These are phyloP conservation scores for Aspergillus vadensis DNA, from an alignment of 2,329 filamentous ascomycete genomes.

Conservation along the genomic window DNA sequence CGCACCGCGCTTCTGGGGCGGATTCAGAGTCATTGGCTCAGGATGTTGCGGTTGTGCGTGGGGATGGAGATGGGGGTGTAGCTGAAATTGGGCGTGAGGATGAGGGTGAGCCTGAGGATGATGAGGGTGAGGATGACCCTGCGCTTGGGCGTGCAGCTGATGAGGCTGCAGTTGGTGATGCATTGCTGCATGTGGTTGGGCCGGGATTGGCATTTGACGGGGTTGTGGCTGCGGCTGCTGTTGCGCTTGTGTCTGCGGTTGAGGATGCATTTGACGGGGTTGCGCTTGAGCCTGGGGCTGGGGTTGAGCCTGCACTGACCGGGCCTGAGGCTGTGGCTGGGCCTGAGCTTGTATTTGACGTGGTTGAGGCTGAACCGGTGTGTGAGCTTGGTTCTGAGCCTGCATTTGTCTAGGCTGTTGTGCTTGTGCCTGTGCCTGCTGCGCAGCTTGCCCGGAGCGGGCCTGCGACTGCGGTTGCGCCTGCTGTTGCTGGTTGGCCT, in stretches of 20 bases:
- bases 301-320: slow-evolving; percentile 5
- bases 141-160: slow-evolving; percentile 12
- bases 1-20: slow-evolving; percentile 21
- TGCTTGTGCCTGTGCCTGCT: slow-evolving; percentile 11
- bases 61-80: slow-evolving; percentile 11
- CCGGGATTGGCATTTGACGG: slow-evolving; percentile 11
- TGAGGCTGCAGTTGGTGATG: slow-evolving; percentile 15
- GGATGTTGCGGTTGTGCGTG: slow-evolving; percentile 19
- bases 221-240: slow-evolving; percentile 13
- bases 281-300: slow-evolving; percentile 23
- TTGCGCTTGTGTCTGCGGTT: slow-evolving; percentile 14
- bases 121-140: slow-evolving; percentile 14
- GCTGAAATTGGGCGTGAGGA: slow-evolving; percentile 5
- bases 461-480: slow-evolving; percentile 1
- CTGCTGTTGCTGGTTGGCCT: neutral
- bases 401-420: slow-evolving; percentile 6
- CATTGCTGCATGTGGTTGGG: slow-evolving; percentile 14
- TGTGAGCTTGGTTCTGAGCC: slow-evolving; percentile 10
- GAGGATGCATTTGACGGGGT: slow-evolving; percentile 24
- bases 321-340: slow-evolving; percentile 14
- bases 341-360: slow-evolving; percentile 11
- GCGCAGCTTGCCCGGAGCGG: neutral
- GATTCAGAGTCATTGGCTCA: slow-evolving; percentile 23
- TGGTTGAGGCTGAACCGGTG: slow-evolving; percentile 11
- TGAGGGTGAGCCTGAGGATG: slow-evolving; percentile 17